A percentile compares a stretch with the other conserved stretches of the same genome.
phyloP scores from a whole-genome alignment of 495 filamentous ascomycete species.

The Jackrogersella multiformis region DNA sequence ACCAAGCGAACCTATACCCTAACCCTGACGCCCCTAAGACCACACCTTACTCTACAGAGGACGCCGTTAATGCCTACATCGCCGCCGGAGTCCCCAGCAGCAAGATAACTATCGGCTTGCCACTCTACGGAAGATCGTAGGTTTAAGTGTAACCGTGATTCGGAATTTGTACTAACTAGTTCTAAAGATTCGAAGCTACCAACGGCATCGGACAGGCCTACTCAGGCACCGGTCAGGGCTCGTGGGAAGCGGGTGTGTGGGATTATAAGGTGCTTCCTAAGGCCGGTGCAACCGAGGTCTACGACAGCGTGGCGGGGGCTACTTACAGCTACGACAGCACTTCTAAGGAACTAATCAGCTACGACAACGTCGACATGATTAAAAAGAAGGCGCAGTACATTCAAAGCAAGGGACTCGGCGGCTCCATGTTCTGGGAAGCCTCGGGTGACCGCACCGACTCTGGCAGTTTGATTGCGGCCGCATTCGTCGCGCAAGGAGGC shows the following conservation, averaged over 20 bases:
- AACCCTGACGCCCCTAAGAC: constrained; percentile 55
- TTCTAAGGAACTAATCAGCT: constrained; percentile 71
- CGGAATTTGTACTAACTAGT: no score
- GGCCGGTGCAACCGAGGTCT: constrained; percentile 56
- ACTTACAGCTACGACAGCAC: constrained; percentile 74
- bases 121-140: constrained; percentile 84
- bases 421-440: constrained; percentile 93
- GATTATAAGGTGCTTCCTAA: constrained; percentile 77
- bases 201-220: constrained; percentile 72
- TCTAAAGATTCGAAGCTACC: constrained; percentile 78
- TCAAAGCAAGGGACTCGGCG: constrained; percentile 69
- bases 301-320: constrained; percentile 62
- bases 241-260: constrained; percentile 84
- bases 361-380: constrained; percentile 73
- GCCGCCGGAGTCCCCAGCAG: constrained; percentile 63
- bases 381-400: constrained; percentile 73
- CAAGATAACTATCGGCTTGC: constrained; percentile 87
- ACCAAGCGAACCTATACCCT: constrained; percentile 79
- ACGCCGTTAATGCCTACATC: constrained; percentile 75
- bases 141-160: no score
- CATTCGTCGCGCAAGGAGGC: constrained; percentile 50
- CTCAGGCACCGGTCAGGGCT: constrained; percentile 67
- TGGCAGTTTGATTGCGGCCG: constrained; percentile 70
- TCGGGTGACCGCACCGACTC: constrained; percentile 71
- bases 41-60: constrained; percentile 75